These are phyloP conservation scores for Spathaspora sp. DNA, from an alignment of 1,139 yeast species.

Conservation along the genomic window DNA sequence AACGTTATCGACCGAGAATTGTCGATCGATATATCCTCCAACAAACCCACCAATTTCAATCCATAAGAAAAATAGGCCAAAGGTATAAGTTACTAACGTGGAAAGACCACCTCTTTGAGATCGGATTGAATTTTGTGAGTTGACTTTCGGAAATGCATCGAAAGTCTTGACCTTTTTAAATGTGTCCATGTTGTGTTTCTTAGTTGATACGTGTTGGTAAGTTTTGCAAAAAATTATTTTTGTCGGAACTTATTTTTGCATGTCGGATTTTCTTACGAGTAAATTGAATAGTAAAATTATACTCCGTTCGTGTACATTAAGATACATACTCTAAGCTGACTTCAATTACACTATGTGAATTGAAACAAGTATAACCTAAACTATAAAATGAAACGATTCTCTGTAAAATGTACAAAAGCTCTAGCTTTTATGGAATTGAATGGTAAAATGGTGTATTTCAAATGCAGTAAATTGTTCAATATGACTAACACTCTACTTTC, in stretches of 20 bases:
- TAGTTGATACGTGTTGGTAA: background rate
- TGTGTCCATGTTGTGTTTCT: background rate
- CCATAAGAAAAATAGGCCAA: constrained; percentile 72
- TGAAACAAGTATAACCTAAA: no score
- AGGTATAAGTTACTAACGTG: constrained; percentile 61
- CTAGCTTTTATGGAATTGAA: no score
- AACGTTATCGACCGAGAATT: constrained; percentile 69
- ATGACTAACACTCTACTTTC: no score
- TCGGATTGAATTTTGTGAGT: constrained; percentile 70
- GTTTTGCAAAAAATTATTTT: background rate
- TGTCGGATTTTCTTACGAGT: no score
- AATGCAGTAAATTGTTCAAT: no score
- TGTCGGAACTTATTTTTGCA: constrained; percentile 1
- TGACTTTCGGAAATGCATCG: constrained; percentile 91
- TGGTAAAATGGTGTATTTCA: no score
- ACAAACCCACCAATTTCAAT: constrained; percentile 83
- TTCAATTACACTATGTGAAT: no score
- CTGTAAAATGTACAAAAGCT: no score
- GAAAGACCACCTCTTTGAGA: constrained; percentile 77
- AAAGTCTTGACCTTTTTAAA: constrained; percentile 40
- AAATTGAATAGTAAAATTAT: no score
- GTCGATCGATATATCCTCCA: constrained; percentile 81
- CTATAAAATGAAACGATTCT: no score
- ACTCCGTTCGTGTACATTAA: no score
- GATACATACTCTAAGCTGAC: no score